phyloP scores from a whole-genome alignment of 1,139 yeast genomes.

The Pneumocystis oryctolagi region DNA sequence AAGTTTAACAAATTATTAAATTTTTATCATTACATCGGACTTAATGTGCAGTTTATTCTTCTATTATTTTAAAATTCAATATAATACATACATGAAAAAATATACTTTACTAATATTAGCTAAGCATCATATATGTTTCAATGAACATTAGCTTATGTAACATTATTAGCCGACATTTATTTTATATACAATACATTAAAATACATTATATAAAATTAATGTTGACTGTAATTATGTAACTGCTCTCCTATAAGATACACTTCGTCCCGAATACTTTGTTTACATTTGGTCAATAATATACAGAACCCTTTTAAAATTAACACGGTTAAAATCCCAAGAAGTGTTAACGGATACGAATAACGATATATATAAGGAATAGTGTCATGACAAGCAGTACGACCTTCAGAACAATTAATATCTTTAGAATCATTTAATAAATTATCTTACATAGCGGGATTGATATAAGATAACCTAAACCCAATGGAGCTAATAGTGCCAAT shows the following conservation, averaged over 20 bases:
- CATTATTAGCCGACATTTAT: not conserved
- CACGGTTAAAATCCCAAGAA: conserved; percentile 4
- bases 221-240: conserved; percentile 20
- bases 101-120: not conserved
- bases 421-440: conserved; percentile 8
- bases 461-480: conserved; percentile 6
- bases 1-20: not conserved
- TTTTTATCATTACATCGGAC: not conserved
- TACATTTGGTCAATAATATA: conserved; percentile 16
- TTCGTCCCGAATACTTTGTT: conserved; percentile 21
- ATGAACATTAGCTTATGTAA: not conserved
- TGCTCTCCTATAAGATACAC: conserved; percentile 25
- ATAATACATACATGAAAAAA: not conserved
- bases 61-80: not conserved
- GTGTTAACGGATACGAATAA: conserved; percentile 11
- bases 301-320: conserved; percentile 4
- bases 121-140: not conserved
- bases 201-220: not conserved
- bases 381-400: conserved; percentile 10
- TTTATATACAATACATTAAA: not conserved
- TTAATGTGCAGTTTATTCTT: not conserved
- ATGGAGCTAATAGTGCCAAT: conserved; percentile 5
- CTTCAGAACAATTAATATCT: conserved; percentile 12
- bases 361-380: conserved; percentile 9
- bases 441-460: conserved; percentile 5